phyloP scores from a whole-genome alignment of 176 grass and related monocot genomes.

The Triticum urartu region DNA sequence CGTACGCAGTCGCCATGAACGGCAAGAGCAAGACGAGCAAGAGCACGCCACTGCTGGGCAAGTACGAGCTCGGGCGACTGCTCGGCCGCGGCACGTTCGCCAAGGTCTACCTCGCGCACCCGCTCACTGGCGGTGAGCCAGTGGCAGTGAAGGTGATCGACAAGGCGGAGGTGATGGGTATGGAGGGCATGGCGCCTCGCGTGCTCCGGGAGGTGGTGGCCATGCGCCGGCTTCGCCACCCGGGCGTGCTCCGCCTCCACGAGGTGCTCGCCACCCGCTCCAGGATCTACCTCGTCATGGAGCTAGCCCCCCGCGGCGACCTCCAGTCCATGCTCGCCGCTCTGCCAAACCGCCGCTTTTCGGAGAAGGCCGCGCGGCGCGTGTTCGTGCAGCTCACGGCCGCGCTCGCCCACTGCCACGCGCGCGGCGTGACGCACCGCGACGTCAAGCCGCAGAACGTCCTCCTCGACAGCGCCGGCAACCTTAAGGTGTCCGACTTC shows the following conservation, averaged over 20 bases:
- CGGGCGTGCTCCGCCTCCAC: constrained; percentile 65
- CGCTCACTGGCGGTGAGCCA: constrained; percentile 37
- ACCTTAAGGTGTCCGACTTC: constrained; percentile 77
- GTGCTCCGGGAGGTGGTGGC: constrained; percentile 58
- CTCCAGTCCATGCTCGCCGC: constrained; percentile 45
- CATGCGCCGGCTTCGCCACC: constrained; percentile 83
- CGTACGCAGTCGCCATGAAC: constrained; percentile 10
- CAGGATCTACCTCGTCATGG: constrained; percentile 73
- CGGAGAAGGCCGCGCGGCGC: constrained; percentile 46
- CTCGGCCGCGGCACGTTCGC: constrained; percentile 86
- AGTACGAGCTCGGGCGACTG: constrained; percentile 66
- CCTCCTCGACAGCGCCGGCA: constrained; percentile 49
- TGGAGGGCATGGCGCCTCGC: constrained; percentile 43
- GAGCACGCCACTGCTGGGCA: constrained; percentile 48
- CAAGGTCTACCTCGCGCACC: constrained; percentile 76
- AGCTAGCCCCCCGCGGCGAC: constrained; percentile 66
- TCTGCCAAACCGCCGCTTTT: constrained; percentile 33
- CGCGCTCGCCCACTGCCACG: constrained; percentile 67
- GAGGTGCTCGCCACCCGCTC: constrained; percentile 75
- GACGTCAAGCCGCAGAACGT: constrained; percentile 89
- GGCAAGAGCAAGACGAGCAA: constrained; percentile 12
- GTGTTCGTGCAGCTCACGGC: constrained; percentile 67
- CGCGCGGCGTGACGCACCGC: constrained; percentile 64
- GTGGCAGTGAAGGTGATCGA: constrained; percentile 87
- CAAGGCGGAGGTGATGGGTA: constrained; percentile 46